Evolutionary conservation across 495 filamentous ascomycete species (phyloP), one percentile per base, ranked within the genome.

Genomic region (Daldinia vernicosa): DNA sequence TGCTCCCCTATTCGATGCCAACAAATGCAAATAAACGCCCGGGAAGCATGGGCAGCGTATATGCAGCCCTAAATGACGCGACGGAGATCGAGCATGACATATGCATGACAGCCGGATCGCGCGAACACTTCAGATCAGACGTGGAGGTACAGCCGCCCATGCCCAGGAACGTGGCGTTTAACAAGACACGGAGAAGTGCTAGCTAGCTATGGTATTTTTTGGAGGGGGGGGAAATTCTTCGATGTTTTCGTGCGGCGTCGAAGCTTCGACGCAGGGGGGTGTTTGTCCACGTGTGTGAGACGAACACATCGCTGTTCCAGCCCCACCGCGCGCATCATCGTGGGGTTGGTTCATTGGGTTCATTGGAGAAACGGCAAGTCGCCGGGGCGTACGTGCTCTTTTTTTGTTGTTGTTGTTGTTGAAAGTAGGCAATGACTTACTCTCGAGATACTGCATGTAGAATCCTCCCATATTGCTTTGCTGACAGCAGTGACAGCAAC

Each of bases 371-470:
- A 61, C 22, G 58, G 60, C 27, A 56, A 30, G 28, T 56, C 17
- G 53, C 30, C 53, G 1, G 30, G 53, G 53, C 53, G 30, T n/a
- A 26, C 17, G 22, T 52, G 17, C 50, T 52, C 22, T 52, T 52
- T 28, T 52, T 52, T 14, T 11, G 27, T 19, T 52, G 37, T 14
- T 11, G 27, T 19, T 52, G 37, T 35, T 59, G 35, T 60, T 60
- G 37, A 60, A 60, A 60, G 57, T 17, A 67, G 57, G 63, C 59
- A 62, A 55, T n/a, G 28, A 88, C 86, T 84, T 86, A 88, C 86
- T 86, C 78, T 87, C 84, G 64, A 88, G 79, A 80, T 88, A 88
- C 79, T 87, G 84, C 82, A 88, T 88, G 79, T 88, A 88, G 76
- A 86, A 88, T 77, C 86, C 86, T 70, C 80, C 80, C 85, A 87